phyloP scores from a whole-genome alignment of 345 rosid genomes.

The Excoecaria agallocha region DNA sequence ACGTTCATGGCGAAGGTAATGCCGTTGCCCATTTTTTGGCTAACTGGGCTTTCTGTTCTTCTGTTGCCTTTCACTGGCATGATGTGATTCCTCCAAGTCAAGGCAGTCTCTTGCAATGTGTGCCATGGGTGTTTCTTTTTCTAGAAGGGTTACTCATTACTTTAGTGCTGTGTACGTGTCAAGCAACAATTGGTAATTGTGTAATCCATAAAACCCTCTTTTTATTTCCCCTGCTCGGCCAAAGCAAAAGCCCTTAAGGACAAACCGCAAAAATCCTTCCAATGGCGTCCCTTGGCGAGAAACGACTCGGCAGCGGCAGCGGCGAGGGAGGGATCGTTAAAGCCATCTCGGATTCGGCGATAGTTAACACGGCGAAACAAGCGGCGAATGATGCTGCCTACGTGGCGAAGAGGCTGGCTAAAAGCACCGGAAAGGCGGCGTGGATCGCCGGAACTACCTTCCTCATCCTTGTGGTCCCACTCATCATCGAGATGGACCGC shows the following conservation, averaged over 20 bases:
- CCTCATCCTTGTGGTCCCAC: slow-evolving; percentile 62
- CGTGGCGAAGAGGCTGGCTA: slow-evolving; percentile 70
- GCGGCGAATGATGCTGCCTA: slow-evolving; percentile 49
- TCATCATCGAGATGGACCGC: slow-evolving; percentile 62
- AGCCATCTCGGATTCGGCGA: slow-evolving; percentile 23
- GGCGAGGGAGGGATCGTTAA: slow-evolving; percentile 21
- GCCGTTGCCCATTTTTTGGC: too few species aligned
- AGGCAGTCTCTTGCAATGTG: too few species aligned
- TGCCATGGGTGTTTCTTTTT: too few species aligned
- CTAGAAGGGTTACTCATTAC: too few species aligned
- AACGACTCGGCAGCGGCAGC: slow-evolving; percentile 3
- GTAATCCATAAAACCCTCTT: neutral
- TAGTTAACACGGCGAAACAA: slow-evolving; percentile 35
- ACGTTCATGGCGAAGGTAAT: too few species aligned
- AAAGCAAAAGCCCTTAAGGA: neutral
- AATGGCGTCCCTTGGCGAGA: slow-evolving; percentile 28
- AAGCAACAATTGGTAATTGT: neutral
- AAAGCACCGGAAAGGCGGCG: slow-evolving; percentile 83
- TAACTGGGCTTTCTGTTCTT: too few species aligned
- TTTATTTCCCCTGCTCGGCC: neutral
- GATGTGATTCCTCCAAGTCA: too few species aligned
- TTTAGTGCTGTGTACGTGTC: neutral
- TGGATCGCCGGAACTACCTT: slow-evolving; percentile 82
- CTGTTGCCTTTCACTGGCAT: too few species aligned
- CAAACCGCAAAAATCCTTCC: neutral